These are phyloP conservation scores for Pseudocercospora eumusae DNA, from an alignment of 2,329 filamentous ascomycete species.

Conservation along the genomic window DNA sequence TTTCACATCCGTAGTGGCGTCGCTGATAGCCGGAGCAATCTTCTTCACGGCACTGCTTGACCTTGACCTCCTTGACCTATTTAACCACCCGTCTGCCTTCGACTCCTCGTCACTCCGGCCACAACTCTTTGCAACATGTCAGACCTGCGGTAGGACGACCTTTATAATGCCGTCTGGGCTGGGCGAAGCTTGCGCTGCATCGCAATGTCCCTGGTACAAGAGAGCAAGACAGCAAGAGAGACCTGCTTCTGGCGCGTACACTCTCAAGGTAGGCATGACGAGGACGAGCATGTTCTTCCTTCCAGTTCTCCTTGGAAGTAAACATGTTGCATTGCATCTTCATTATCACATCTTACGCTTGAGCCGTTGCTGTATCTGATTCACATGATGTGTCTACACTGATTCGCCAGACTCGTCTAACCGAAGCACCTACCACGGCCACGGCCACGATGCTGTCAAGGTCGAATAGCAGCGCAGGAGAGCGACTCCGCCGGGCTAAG, in stretches of 20 bases:
- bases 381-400: not conserved
- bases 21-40: not conserved
- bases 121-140: not conserved
- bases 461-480: conserved; percentile 37
- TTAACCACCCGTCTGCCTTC: not conserved
- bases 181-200: not conserved
- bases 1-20: not conserved
- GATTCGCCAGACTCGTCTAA: not conserved
- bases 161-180: not conserved
- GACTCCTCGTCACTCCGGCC: not conserved
- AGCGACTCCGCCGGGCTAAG: conserved; percentile 38
- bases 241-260: not conserved
- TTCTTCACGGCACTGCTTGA: not conserved
- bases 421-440: not conserved
- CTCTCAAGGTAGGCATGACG: not conserved
- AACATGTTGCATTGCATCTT: not conserved
- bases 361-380: not conserved
- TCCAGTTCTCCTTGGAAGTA: not conserved
- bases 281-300: not conserved
- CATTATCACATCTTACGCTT: not conserved
- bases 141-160: not conserved
- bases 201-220: not conserved
- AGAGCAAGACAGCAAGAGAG: not conserved
- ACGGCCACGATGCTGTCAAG: conserved; percentile 39
- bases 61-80: too few species aligned